Evolutionary conservation across 176 grass and related monocot species (phyloP).

Genomic region (Bolboschoenus planiculmis): DNA sequence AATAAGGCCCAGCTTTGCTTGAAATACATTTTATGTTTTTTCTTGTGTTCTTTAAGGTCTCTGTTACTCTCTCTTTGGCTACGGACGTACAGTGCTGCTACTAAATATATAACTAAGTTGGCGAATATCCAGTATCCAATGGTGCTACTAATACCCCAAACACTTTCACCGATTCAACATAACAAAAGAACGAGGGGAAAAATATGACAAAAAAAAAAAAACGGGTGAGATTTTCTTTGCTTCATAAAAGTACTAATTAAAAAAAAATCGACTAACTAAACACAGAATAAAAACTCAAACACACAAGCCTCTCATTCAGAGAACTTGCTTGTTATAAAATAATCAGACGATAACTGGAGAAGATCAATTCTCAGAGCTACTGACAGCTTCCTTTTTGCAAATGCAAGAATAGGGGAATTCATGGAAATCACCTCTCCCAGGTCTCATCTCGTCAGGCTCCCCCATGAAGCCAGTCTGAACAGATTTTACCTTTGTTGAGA

Average conservation of each 20-base stretch:
- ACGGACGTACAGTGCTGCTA: not conserved
- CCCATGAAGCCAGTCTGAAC: constrained; percentile 66
- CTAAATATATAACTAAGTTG: not conserved
- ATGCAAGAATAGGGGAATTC: constrained; percentile 84
- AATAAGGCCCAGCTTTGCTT: not conserved
- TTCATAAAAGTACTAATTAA: not conserved
- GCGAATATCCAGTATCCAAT: not conserved
- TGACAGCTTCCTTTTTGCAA: constrained; percentile 36
- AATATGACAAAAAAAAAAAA: not conserved
- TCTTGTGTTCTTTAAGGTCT: too few species aligned
- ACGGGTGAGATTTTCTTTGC: not conserved
- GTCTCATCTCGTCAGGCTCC: constrained; percentile 66
- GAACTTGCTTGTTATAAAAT: not conserved
- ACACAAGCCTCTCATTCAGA: not conserved
- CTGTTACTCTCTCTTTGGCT: too few species aligned
- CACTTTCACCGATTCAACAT: not conserved
- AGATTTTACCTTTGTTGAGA: constrained; percentile 51
- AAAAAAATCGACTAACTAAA: not conserved
- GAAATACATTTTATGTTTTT: too few species aligned
- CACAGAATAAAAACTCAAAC: not conserved
- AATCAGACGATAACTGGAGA: not conserved
- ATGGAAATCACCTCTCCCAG: constrained; percentile 70
- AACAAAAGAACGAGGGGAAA: not conserved
- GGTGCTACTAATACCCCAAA: not conserved
- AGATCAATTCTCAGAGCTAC: constrained; percentile 19